Conservation (phyloP, 495 filamentous ascomycete species). For the Trichocladium antarcticum region DNA sequence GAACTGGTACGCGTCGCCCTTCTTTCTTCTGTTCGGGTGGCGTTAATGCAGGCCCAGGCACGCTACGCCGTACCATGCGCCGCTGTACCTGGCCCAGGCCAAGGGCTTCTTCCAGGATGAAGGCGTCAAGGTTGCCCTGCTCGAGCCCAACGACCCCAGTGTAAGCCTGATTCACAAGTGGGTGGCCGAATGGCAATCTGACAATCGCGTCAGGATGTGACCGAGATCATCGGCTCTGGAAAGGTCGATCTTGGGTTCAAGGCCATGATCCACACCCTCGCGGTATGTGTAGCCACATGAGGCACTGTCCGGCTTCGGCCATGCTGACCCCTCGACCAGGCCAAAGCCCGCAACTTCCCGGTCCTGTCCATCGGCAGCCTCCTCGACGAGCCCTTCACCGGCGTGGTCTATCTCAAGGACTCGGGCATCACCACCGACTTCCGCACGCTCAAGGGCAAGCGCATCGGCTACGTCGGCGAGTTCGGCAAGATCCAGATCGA, state of each 20-base stretch:
- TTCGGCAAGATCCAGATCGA: slow-evolving; percentile 71
- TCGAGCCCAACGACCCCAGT: slow-evolving; percentile 59
- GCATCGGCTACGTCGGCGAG: slow-evolving; percentile 61
- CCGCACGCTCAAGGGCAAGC: slow-evolving; percentile 56
- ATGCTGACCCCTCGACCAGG: slow-evolving; percentile 27
- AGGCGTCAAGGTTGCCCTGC: slow-evolving; percentile 57
- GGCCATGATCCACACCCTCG: slow-evolving; percentile 64
- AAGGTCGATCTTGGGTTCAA: slow-evolving; percentile 67
- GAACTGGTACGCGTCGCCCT: slow-evolving; percentile 46
- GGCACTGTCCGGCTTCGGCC: background rate
- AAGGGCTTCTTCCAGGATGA: slow-evolving; percentile 61
- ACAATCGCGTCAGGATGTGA: slow-evolving; percentile 40
- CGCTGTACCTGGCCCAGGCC: slow-evolving; percentile 57
- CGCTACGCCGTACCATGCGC: slow-evolving; percentile 63
- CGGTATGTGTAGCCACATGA: slow-evolving; percentile 29
- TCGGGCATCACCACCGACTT: slow-evolving; percentile 56
- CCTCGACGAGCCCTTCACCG: slow-evolving; percentile 62
- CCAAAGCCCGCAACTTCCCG: slow-evolving; percentile 59
- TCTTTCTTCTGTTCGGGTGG: background rate
- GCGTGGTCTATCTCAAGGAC: slow-evolving; percentile 57
- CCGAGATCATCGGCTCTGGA: slow-evolving; percentile 59
- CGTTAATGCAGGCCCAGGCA: slow-evolving; percentile 37
- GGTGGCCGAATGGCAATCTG: background rate
- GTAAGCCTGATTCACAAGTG: slow-evolving; percentile 22
- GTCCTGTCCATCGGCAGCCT: slow-evolving; percentile 57